phyloP scores from a whole-genome alignment of 1,284 basidiomycete genomes.

The Cerrena zonata region DNA sequence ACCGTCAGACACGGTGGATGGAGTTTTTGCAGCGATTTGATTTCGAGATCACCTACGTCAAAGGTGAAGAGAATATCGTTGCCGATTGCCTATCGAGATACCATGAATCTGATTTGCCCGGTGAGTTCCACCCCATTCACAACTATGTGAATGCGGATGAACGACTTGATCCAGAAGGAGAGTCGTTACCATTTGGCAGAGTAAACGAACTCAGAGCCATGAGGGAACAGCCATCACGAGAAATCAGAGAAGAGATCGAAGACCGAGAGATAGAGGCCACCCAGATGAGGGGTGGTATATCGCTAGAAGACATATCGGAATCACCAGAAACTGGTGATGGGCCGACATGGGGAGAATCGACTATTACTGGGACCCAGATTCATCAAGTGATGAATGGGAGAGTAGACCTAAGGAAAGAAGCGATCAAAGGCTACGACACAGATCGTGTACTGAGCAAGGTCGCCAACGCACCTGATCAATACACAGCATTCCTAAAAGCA shows the following conservation, averaged over 20 bases:
- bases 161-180: too few relatives aligned
- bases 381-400: not conserved
- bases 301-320: not conserved
- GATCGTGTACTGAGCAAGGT: too few relatives aligned
- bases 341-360: not conserved
- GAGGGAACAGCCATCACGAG: not conserved
- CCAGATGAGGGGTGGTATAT: not conserved
- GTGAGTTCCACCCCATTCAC: slow-evolving; percentile 16
- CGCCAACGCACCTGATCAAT: too few relatives aligned
- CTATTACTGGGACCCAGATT: not conserved
- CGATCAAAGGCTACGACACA: too few relatives aligned
- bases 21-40: slow-evolving; percentile 33
- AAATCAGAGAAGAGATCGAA: not conserved
- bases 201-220: not conserved
- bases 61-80: slow-evolving; percentile 29
- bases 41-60: too few relatives aligned
- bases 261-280: not conserved
- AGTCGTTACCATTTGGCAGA: slow-evolving; percentile 3
- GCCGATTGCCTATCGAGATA: slow-evolving; percentile 38
- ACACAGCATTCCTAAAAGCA: too few relatives aligned
- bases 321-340: not conserved
- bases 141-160: slow-evolving; percentile 26
- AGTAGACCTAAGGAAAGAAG: too few relatives aligned
- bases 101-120: slow-evolving; percentile 9
- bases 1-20: slow-evolving; percentile 27